Base-by-base conservation (phyloP, 129 eudicot species). In the Rutidosis leptorrhynchoides region DNA sequence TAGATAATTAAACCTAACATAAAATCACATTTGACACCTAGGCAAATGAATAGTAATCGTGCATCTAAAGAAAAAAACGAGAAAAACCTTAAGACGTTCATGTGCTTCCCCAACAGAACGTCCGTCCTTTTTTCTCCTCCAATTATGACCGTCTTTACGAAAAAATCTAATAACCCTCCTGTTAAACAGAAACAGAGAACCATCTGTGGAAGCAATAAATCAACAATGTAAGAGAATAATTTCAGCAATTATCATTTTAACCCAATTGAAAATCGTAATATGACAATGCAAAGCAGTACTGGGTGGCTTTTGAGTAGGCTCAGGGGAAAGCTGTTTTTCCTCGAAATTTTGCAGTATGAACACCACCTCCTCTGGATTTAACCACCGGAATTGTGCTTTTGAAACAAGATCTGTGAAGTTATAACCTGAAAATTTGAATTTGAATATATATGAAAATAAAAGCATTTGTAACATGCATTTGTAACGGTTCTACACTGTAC, bases 51-150 rank as follows among this genome's bases (percentile, higher is more conserved):
- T 22, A 3, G 68, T 25, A 37, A 60, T 32, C 57, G 20, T 55
- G 29, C 11, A 63, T 33, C 55, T 68, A n/a, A 24, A 32, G 26
- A 53, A 58, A 74, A 27, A 62, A 52, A 0, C n/a, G n/a, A n/a
- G n/a, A 22, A 64, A 29, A 74, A 92, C 98, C 98, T 92, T 92
- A 14, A 92, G 87, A 15, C 89, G 88, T 78, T 88, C 98, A 63
- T 92, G 98, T 25, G 91, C 96, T 85, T 92, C 98, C 65, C 95
- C 96, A 80, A 92, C 87, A 23, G 83, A 85, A 82, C 84, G 75
- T 42, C 95, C 95, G 82, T 88, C 95, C 83, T 80, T 92, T 85
- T 89, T 91, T 58, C 79, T 85, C 66, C 95, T 90, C 98, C 98
- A 93, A 28, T 26, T 78, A 82, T 93, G 92, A 72, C 96, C 96